Conservation (phyloP, 2,329 filamentous ascomycete species). For the Aspergillus brunneoviolaceus region DNA sequence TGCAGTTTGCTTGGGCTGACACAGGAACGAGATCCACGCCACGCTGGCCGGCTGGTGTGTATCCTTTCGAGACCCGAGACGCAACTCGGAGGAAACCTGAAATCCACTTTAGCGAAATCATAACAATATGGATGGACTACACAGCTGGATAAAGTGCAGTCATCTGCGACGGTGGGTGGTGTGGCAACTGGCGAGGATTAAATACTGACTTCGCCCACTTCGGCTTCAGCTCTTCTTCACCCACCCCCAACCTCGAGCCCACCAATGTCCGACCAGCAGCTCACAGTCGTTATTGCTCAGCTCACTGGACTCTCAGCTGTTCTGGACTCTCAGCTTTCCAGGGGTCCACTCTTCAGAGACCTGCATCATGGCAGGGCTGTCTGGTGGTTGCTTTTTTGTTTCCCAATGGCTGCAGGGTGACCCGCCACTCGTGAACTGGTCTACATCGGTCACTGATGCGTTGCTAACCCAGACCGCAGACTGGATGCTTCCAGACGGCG, state of each 20-base stretch:
- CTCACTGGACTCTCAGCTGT: constrained; percentile 15
- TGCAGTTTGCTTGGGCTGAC: too few relatives aligned
- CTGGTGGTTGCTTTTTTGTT: constrained; percentile 20
- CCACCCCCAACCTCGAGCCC: not conserved
- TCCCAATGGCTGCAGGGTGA: constrained; percentile 27
- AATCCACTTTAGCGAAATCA: too few relatives aligned
- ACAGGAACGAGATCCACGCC: too few relatives aligned
- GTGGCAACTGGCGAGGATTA: constrained; percentile 5
- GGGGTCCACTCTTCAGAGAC: constrained; percentile 11
- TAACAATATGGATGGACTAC: too few relatives aligned
- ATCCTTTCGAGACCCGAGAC: too few relatives aligned
- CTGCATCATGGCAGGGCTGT: constrained; percentile 17
- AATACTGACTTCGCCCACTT: constrained; percentile 6
- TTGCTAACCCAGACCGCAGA: not conserved
- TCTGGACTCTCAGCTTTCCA: constrained; percentile 7
- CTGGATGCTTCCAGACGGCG: not conserved
- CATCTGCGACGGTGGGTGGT: not conserved
- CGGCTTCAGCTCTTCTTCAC: constrained; percentile 7
- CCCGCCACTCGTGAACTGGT: constrained; percentile 32
- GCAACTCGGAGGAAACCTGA: too few relatives aligned
- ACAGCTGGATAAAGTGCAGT: too few relatives aligned
- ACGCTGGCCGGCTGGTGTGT: too few relatives aligned
- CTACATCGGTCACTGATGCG: constrained; percentile 16
- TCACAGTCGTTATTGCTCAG: not conserved
- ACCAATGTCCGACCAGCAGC: not conserved